Percentiles rank a stretch among this genome's conserved stretches.
These are phyloP conservation scores for Blastocystis sp. DNA, from an alignment of 352 stramenopile genomes.

Conservation along the genomic window DNA sequence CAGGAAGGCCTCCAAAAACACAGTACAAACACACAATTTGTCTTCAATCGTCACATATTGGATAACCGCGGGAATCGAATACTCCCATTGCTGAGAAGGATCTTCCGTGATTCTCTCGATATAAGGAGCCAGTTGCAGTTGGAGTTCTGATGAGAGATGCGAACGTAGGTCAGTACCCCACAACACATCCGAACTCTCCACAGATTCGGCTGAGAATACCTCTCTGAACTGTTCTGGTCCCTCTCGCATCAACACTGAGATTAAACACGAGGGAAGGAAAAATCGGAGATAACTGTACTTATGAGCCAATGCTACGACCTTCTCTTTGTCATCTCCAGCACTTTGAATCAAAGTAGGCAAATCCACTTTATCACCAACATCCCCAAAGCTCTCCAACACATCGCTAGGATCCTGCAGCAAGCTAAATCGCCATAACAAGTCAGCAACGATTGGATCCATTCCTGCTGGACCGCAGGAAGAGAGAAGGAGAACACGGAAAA, in stretches of 20 bases:
- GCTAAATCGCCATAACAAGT: neutral
- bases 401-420: slow-evolving; percentile 4
- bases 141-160: neutral
- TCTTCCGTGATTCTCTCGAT: neutral
- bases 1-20: slow-evolving; percentile 52
- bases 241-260: slow-evolving; percentile 9
- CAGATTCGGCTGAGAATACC: slow-evolving; percentile 1
- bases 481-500: slow-evolving; percentile 31
- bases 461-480: neutral
- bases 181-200: neutral
- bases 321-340: neutral
- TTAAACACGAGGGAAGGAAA: slow-evolving; percentile 24
- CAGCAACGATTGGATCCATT: neutral
- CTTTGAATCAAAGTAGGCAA: neutral
- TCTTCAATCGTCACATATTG: slow-evolving; percentile 16
- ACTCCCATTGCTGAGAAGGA: neutral
- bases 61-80: neutral
- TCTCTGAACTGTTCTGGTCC: neutral
- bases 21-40: slow-evolving; percentile 15
- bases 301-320: neutral
- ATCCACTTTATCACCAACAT: neutral
- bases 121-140: neutral
- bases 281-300: slow-evolving; percentile 23
- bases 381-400: neutral
- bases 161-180: neutral